phyloP scores from a whole-genome alignment of 495 filamentous ascomycete genomes.

The Cryomyces minteri region DNA sequence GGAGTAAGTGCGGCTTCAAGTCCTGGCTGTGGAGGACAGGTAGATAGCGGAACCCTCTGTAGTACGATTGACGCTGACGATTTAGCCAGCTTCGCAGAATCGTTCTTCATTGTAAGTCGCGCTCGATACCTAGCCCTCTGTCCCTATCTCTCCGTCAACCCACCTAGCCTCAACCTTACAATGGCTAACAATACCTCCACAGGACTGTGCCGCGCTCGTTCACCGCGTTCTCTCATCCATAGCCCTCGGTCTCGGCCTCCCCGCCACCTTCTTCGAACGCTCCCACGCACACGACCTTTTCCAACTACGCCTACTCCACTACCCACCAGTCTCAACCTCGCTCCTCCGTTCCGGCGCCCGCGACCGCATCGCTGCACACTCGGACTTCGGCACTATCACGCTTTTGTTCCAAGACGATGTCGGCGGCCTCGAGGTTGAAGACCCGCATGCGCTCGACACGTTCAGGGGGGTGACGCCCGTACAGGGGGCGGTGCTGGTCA shows the following conservation, averaged over 20 bases:
- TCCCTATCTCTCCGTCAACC: too few relatives aligned
- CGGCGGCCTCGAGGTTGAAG: conserved; percentile 39
- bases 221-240: conserved; percentile 8
- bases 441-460: conserved; percentile 24
- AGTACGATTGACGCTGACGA: too few relatives aligned
- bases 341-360: neutral
- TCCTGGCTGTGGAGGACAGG: too few relatives aligned
- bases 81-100: too few relatives aligned
- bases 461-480: conserved; percentile 31
- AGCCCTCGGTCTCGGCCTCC: conserved; percentile 7
- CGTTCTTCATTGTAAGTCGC: too few relatives aligned
- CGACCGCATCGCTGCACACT: conserved; percentile 17
- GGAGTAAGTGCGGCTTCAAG: neutral
- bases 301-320: conserved; percentile 48
- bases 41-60: too few relatives aligned
- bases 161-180: too few relatives aligned
- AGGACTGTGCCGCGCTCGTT: conserved; percentile 5
- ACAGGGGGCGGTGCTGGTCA: conserved; percentile 34
- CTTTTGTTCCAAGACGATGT: conserved; percentile 32
- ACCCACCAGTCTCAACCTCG: conserved; percentile 34
- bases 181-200: too few relatives aligned
- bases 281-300: conserved; percentile 5
- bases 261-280: conserved; percentile 1
- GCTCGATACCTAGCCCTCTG: neutral
- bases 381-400: conserved; percentile 31